Evolutionary conservation across 169 alveolate species (phyloP).

Genomic region (Ichthyophthirius multifiliis): DNA sequence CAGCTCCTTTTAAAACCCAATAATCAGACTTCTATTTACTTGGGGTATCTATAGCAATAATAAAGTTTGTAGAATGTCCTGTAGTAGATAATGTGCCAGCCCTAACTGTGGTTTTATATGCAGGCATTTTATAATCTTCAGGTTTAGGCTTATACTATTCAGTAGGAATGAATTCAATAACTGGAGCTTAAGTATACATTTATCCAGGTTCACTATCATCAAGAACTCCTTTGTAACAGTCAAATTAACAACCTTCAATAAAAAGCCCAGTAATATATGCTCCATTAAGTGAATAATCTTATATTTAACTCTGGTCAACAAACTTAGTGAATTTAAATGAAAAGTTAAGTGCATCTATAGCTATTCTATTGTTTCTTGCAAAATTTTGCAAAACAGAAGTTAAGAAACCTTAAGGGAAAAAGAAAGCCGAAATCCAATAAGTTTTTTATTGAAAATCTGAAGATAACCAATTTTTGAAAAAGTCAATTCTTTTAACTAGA

Average conservation of each 20-base stretch:
- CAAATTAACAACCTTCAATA: constrained; percentile 88
- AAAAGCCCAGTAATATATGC: constrained; percentile 84
- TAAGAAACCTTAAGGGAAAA: constrained; percentile 90
- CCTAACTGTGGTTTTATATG: constrained; percentile 82
- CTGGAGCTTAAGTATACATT: constrained; percentile 70
- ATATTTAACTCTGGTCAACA: constrained; percentile 45
- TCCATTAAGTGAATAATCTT: constrained; percentile 78
- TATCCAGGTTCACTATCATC: constrained; percentile 73
- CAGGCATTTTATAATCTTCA: constrained; percentile 75
- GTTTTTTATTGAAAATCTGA: constrained; percentile 78
- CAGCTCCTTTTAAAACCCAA: constrained; percentile 88
- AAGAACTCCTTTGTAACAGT: constrained; percentile 50
- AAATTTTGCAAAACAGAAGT: constrained; percentile 85
- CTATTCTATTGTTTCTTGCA: constrained; percentile 80
- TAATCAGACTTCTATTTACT: constrained; percentile 63
- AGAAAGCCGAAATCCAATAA: constrained; percentile 86
- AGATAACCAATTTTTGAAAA: constrained; percentile 72
- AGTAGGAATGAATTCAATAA: constrained; percentile 75
- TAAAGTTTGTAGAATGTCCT: constrained; percentile 86
- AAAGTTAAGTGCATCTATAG: constrained; percentile 84
- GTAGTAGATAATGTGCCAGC: constrained; percentile 84
- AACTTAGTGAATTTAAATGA: constrained; percentile 63
- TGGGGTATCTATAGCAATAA: constrained; percentile 71
- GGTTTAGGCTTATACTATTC: constrained; percentile 36
- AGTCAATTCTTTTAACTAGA: constrained; percentile 71